Evolutionary conservation across 345 rosid genomes (phyloP).

Genomic region (Salix koriyanagi): DNA sequence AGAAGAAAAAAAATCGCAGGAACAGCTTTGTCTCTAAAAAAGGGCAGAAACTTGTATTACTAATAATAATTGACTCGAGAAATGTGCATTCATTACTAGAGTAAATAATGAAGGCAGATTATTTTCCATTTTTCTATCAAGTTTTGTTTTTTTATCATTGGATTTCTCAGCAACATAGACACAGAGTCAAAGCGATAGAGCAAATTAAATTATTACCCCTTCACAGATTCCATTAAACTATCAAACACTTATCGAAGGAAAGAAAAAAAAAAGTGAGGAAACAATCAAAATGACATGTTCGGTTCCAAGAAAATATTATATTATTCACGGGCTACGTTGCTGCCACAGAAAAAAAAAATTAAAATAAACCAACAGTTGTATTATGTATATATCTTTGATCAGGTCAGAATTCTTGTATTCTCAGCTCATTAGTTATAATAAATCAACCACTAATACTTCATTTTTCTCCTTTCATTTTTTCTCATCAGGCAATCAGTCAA

Average conservation of each 20-base stretch:
- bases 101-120: not conserved
- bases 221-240: conserved; percentile 19
- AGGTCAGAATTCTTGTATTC: not conserved
- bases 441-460: not conserved
- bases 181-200: conserved; percentile 13
- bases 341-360: not conserved
- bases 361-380: not conserved
- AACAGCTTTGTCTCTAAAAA: not conserved
- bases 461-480: not conserved
- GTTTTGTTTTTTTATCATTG: conserved; percentile 3
- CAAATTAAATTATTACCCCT: conserved; percentile 12
- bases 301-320: conserved; percentile 18
- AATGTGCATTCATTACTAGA: not conserved
- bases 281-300: conserved; percentile 3
- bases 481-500: conserved; percentile 20
- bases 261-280: conserved; percentile 1
- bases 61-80: not conserved
- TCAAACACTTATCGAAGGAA: conserved; percentile 14
- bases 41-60: not conserved
- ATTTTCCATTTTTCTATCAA: not conserved
- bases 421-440: not conserved
- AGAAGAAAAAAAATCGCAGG: not conserved
- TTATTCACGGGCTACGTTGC: not conserved
- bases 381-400: not conserved
- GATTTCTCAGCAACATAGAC: conserved; percentile 25